Evolutionary conservation across 228 moss, liverwort and hornwort species (phyloP).

Genomic region (Sphagnum fallax): DNA sequence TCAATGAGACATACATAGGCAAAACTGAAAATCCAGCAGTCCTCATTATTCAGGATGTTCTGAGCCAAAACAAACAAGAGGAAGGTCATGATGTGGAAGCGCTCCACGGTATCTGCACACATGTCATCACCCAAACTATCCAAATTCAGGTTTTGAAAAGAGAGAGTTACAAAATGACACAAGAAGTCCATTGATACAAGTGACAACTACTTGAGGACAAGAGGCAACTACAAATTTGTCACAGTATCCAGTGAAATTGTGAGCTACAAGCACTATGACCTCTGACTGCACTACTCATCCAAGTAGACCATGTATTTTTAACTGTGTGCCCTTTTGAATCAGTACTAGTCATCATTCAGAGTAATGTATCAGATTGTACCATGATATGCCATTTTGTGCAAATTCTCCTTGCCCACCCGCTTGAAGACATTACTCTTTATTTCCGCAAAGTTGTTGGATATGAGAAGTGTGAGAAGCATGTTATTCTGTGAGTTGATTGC

Average conservation of each 20-base stretch:
- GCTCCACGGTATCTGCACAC: conserved; percentile 90
- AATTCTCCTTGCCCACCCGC: conserved; percentile 89
- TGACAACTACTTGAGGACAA: no score
- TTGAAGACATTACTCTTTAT: conserved; percentile 99
- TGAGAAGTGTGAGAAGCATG: conserved; percentile 86
- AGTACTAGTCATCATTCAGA: no score
- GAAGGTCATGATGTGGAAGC: conserved; percentile 94
- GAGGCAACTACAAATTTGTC: no score
- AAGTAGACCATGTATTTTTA: no score
- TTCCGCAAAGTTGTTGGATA: conserved; percentile 99
- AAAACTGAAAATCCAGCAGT: conserved; percentile 72
- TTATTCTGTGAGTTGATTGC: conserved; percentile 98
- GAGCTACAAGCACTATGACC: no score
- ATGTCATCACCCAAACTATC: neutral
- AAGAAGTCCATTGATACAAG: no score
- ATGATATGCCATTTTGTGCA: conserved; percentile 98
- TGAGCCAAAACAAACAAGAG: conserved; percentile 94
- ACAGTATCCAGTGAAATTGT: no score
- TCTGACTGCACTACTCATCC: no score
- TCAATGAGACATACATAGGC: conserved; percentile 41
- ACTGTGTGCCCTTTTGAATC: no score
- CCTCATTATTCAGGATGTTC: conserved; percentile 83
- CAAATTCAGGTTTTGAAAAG: neutral
- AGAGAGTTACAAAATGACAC: neutral
- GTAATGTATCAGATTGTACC: conserved; percentile 25